A percentile compares a stretch with the other conserved stretches of the same genome.
Evolutionary conservation across 1,284 basidiomycete species (phyloP).

Genomic region (Ustilago loliicola): DNA sequence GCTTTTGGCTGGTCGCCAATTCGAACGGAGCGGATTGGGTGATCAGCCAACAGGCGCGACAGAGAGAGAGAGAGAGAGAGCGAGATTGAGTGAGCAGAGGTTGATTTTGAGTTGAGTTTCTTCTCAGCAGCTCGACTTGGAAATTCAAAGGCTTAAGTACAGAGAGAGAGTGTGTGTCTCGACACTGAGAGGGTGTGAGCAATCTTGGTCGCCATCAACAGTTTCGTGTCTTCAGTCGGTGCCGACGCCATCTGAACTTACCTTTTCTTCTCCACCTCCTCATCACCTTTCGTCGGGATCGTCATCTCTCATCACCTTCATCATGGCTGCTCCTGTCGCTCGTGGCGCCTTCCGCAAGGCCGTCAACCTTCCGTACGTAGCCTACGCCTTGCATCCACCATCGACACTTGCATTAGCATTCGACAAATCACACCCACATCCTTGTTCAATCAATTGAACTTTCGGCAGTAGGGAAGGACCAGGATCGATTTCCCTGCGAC

Average conservation of each 20-base stretch:
- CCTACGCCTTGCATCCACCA: slow-evolving; percentile 6
- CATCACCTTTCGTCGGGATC: slow-evolving; percentile 28
- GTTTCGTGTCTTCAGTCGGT: slow-evolving; percentile 1
- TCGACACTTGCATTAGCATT: background rate
- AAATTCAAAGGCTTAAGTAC: background rate
- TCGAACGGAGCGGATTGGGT: slow-evolving; percentile 9
- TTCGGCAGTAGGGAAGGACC: background rate
- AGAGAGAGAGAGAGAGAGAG: background rate
- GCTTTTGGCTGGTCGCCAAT: slow-evolving; percentile 9
- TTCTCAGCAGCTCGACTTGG: slow-evolving; percentile 6
- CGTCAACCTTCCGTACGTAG: slow-evolving; percentile 77
- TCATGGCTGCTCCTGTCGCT: slow-evolving; percentile 58
- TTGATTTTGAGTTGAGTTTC: slow-evolving; percentile 13
- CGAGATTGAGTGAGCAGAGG: too few relatives aligned
- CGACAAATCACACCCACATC: slow-evolving; percentile 1
- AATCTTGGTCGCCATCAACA: slow-evolving; percentile 31
- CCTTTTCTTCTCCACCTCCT: slow-evolving; percentile 30
- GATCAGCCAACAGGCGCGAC: slow-evolving; percentile 40
- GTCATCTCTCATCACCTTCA: slow-evolving; percentile 27
- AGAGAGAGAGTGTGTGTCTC: background rate
- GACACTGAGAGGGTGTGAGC: background rate
- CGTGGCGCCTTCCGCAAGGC: slow-evolving; percentile 72
- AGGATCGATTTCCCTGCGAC: background rate
- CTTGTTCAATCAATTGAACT: background rate
- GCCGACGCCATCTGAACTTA: slow-evolving; percentile 20